phyloP scores from a whole-genome alignment of 441 rosid genomes.

The Brassica balearica region DNA sequence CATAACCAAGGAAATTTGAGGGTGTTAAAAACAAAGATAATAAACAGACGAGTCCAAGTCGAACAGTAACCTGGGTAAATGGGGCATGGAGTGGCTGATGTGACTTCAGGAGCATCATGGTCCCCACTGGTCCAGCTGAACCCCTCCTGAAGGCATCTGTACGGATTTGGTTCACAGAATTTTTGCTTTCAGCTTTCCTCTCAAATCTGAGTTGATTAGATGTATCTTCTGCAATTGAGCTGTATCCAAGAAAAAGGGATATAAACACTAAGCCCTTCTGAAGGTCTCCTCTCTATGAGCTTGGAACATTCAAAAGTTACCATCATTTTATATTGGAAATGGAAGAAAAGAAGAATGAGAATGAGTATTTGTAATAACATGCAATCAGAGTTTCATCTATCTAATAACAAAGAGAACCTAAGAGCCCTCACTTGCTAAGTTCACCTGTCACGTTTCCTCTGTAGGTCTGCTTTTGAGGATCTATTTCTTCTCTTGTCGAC shows the following conservation, averaged over 20 bases:
- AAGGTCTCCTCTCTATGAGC: conserved; percentile 26
- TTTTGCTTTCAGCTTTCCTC: conserved; percentile 46
- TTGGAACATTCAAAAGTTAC: conserved; percentile 11
- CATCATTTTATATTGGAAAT: conserved; percentile 10
- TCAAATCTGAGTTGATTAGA: conserved; percentile 47
- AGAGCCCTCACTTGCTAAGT: conserved; percentile 88
- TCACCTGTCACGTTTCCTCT: conserved; percentile 89
- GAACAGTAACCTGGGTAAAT: conserved; percentile 77
- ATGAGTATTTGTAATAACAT: conserved; percentile 22
- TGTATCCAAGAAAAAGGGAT: conserved; percentile 41
- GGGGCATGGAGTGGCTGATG: conserved; percentile 90
- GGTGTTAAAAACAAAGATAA: conserved; percentile 19
- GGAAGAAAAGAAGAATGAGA: conserved; percentile 14
- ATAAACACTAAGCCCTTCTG: conserved; percentile 28
- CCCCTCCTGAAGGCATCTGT: conserved; percentile 69
- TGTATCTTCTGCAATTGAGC: conserved; percentile 49
- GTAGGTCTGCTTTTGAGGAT: conserved; percentile 48
- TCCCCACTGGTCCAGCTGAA: conserved; percentile 83
- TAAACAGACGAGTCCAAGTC: conserved; percentile 26
- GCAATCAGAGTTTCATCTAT: conserved; percentile 32
- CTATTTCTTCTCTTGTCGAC: conserved; percentile 44
- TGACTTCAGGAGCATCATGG: conserved; percentile 91
- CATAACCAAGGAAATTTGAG: conserved; percentile 28
- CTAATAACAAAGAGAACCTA: conserved; percentile 57
- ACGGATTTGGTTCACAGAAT: conserved; percentile 50